Base-by-base conservation (phyloP, 164 flowering plant genomes). In the Akebia trifoliata region DNA sequence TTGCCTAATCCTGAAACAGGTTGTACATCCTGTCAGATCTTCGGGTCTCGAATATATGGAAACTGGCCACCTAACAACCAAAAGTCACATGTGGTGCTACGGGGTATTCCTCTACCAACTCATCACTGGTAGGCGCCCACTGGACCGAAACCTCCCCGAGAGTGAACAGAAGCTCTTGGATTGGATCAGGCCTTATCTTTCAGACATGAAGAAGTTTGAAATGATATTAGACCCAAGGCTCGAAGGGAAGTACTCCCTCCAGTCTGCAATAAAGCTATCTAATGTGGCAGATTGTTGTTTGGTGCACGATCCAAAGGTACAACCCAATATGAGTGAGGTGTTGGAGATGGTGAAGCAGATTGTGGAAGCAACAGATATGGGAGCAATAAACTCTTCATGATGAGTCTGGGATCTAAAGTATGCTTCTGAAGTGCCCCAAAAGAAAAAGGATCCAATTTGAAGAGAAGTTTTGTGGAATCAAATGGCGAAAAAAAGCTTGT, bases 101-200 rank as follows among this genome's bases (percentile, higher is more conserved):
- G 95, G 98, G 2, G 78, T 91, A n/a, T 84, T 91, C 66, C 83
- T 91, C 6, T 91, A 84, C 57, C 96, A 88, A 65, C 88, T 91
- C 52, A 86, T 91, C 53, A 88, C 98, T 0, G 96, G 98, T 4
- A 73, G 96, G 61, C 77, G 79, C 9, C 92, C 96, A 9, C 5
- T 81, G 26, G 97, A 90, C 56, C 60, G 86, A 17, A 85, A 81
- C 62, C 85, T 81, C 0, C 95, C 98, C 21, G 86, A 72, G 68
- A 57, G 56, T 17, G 98, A 91, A 70, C 95, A 86, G 49, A 87
- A 76, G 26, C 90, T 90, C 15, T 52, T 90, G 63, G 96, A 87
- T 28, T 90, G 94, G 94, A 76, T 90, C 9, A 78, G 74, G 72
- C 91, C 90, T 6, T 78, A 82, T 69, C 70, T 87, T 6, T 51